phyloP scores from a whole-genome alignment of 2,329 filamentous ascomycete genomes.

The Claviceps capensis region DNA sequence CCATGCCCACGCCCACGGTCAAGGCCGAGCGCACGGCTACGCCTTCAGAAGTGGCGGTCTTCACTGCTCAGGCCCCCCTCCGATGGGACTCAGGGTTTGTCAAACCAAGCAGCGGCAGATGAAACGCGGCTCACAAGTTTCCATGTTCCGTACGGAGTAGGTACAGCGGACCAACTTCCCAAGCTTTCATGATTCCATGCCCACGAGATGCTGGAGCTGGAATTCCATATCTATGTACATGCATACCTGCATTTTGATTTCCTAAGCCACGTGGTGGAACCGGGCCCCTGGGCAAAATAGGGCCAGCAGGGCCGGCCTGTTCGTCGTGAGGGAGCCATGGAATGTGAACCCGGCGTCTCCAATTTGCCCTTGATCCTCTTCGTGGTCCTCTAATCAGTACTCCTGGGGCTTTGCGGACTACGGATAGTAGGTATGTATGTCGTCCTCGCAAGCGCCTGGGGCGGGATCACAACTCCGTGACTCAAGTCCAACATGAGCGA shows the following conservation, averaged over 20 bases:
- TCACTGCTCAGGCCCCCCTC: no score
- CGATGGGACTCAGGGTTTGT: not conserved
- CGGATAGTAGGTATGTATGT: not conserved
- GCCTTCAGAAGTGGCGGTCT: not conserved
- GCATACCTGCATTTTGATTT: not conserved
- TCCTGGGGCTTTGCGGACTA: not conserved
- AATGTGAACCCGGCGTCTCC: not conserved
- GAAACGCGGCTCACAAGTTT: not conserved
- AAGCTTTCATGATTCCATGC: not conserved
- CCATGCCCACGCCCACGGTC: not conserved
- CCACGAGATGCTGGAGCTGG: not conserved
- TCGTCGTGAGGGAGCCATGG: not conserved
- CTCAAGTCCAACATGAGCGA: no score
- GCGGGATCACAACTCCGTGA: not conserved
- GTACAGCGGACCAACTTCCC: not conserved
- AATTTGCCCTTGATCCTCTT: conserved; percentile 1
- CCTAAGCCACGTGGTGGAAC: not conserved
- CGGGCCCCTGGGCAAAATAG: not conserved
- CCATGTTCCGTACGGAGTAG: no score
- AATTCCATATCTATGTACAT: no score
- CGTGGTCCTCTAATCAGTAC: not conserved
- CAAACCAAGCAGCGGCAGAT: not conserved
- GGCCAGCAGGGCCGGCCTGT: not conserved
- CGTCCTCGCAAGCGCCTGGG: not conserved
- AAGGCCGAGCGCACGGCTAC: not conserved